Percentiles rank a stretch among this genome's conserved stretches.
Conservation (phyloP, 768 basidiomycete genomes). For the Roridomyces roridus region DNA sequence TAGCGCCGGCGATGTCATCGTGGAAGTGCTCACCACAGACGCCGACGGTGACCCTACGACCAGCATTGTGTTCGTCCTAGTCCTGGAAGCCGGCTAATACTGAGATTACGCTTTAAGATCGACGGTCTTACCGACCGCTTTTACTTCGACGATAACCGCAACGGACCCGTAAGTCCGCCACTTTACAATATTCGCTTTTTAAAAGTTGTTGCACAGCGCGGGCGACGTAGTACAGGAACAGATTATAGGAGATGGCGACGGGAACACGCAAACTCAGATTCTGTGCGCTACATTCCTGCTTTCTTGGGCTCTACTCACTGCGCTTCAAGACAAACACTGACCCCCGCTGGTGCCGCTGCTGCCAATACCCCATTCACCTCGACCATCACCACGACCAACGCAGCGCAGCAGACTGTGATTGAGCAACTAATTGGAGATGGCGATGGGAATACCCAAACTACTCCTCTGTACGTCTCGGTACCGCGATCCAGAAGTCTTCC, state of each 20-base stretch:
- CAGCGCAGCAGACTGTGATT: constrained; percentile 9
- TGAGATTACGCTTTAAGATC: constrained; percentile 5
- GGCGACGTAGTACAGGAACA: too few species aligned
- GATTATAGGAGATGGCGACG: too few species aligned
- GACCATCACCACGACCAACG: neutral
- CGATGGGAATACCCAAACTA: neutral
- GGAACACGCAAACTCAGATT: too few species aligned
- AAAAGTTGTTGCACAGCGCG: neutral
- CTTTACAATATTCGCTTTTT: neutral
- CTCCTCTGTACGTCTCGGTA: constrained; percentile 4
- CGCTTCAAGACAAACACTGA: too few species aligned
- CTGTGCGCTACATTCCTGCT: too few species aligned
- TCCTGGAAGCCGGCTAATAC: too few species aligned
- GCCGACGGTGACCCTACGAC: constrained; percentile 11
- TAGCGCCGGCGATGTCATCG: constrained; percentile 12
- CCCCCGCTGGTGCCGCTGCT: too few species aligned
- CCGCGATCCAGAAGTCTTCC: neutral
- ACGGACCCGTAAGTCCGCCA: constrained; percentile 5
- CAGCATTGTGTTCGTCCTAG: constrained; percentile 7
- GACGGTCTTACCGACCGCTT: neutral
- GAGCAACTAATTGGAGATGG: constrained; percentile 15
- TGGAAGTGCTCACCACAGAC: constrained; percentile 12
- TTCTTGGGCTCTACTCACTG: too few species aligned
- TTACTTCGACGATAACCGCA: constrained; percentile 6
- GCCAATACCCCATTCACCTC: too few species aligned